Base-by-base conservation (phyloP, 768 basidiomycete genomes). In the Termitomyces sp. region DNA sequence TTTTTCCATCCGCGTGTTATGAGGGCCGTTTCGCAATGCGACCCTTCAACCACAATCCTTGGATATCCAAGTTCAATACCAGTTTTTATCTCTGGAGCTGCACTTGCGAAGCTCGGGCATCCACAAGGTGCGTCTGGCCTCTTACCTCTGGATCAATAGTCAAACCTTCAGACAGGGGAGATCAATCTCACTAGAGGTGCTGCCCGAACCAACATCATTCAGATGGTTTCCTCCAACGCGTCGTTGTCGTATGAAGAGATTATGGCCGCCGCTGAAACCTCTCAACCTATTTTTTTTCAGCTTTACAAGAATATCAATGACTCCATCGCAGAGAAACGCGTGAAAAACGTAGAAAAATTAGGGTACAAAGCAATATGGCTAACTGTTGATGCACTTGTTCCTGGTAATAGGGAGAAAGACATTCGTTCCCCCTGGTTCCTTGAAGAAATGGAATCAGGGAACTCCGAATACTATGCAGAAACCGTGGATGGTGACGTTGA, bases 331-430 rank as follows among this genome's bases (percentile, higher is more conserved):
- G 85, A 84, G 66, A 77, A 79, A 60, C 82, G 90, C 29, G 80
- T 97, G 16, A 77, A 79, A 47, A 84, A 90, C 51, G 81, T 92
- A 22, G 87, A 88, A 57, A 67, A 70, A 31, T 71, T 90, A 4
- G 92, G 92, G 0, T 95, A 89, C 71, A 92, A 87, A 49, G 93
- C 90, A 0, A 90, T 98, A 58, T 92, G 92, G 69, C 76, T 98
- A 55, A 97, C 94, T 2, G 94, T 96, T 2, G 94, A 98, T 71
- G 90, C 92, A 0, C 77, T 91, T n/a, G 83, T 88, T 41, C 77
- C 87, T 2, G 88, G 90, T 9, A 94, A 93, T 63, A 80, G 93
- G 47, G 91, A 93, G 70, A 73, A 79, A 55, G 91, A 93, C 64
- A 82, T 84, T 42, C 80, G 82, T 55, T 81, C 79, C 57, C 81